Percentiles rank a stretch among this genome's conserved stretches.
Conservation (phyloP, 345 rosid genomes). For the Lepidium africanum region DNA sequence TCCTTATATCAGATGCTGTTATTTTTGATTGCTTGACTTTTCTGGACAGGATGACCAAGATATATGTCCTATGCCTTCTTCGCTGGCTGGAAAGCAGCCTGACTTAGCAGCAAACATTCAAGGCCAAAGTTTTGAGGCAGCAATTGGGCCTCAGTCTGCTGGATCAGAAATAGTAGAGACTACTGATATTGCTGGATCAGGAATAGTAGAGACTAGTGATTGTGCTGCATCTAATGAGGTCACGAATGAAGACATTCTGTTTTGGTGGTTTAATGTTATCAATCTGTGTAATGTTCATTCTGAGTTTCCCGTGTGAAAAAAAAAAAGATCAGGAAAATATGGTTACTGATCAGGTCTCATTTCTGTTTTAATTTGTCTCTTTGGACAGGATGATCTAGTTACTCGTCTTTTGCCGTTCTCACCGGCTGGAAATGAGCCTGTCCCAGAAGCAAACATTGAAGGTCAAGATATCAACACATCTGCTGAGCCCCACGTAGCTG, state of each 20-base stretch:
- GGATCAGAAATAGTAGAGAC: conserved; percentile 17
- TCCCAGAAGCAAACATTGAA: neutral
- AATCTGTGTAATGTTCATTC: neutral
- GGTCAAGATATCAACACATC: conserved; percentile 11
- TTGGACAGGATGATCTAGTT: conserved; percentile 16
- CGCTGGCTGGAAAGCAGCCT: neutral
- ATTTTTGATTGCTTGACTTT: conserved; percentile 19
- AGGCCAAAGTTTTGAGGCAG: neutral
- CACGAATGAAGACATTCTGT: neutral
- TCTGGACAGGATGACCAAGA: conserved; percentile 26
- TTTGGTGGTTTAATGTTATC: neutral
- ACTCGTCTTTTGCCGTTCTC: conserved; percentile 15
- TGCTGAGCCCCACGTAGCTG: conserved; percentile 15
- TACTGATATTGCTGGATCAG: conserved; percentile 10
- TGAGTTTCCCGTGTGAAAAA: neutral
- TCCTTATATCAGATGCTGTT: conserved; percentile 8
- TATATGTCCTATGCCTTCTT: conserved; percentile 9
- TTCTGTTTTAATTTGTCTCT: conserved; percentile 1
- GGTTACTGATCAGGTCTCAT: conserved; percentile 6
- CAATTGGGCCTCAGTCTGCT: conserved; percentile 1
- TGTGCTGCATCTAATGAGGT: conserved; percentile 19
- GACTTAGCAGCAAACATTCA: neutral
- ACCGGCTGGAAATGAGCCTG: conserved; percentile 15
- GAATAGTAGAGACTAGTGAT: conserved; percentile 10
- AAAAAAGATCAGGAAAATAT: neutral